Conservation (phyloP, 257 asterid species). For the Solanum acaule region DNA sequence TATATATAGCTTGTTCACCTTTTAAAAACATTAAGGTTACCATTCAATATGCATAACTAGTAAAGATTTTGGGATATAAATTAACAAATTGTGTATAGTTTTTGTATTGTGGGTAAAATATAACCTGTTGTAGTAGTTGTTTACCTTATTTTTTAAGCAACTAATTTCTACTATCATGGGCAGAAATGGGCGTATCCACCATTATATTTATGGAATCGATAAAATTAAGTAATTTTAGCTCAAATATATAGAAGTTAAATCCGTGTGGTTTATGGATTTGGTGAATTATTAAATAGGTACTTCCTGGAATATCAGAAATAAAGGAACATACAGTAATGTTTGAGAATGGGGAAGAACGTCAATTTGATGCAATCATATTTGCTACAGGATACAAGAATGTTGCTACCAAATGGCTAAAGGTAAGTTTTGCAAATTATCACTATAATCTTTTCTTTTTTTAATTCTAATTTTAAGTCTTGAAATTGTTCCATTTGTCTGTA, state of each 20-base stretch:
- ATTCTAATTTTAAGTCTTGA: neutral
- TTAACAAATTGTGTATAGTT: neutral
- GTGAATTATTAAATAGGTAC: conserved; percentile 17
- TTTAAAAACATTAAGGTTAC: neutral
- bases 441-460: neutral
- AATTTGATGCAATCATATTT: conserved; percentile 2
- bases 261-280: neutral
- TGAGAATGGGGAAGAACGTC: conserved; percentile 3
- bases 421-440: neutral
- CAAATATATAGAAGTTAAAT: neutral
- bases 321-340: conserved; percentile 16
- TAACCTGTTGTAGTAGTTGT: neutral
- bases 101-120: neutral
- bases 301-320: conserved; percentile 20
- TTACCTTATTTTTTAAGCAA: neutral
- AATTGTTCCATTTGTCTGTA: neutral
- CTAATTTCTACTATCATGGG: neutral
- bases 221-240: neutral
- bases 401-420: conserved; percentile 42
- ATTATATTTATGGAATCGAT: neutral
- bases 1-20: neutral
- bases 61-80: neutral
- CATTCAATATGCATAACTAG: neutral
- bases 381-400: conserved; percentile 51
- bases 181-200: neutral